Percentiles rank a stretch among this genome's conserved stretches.
These are phyloP conservation scores for Colletotrichum echinochloae DNA, from an alignment of 2,329 filamentous ascomycete species.

Conservation along the genomic window DNA sequence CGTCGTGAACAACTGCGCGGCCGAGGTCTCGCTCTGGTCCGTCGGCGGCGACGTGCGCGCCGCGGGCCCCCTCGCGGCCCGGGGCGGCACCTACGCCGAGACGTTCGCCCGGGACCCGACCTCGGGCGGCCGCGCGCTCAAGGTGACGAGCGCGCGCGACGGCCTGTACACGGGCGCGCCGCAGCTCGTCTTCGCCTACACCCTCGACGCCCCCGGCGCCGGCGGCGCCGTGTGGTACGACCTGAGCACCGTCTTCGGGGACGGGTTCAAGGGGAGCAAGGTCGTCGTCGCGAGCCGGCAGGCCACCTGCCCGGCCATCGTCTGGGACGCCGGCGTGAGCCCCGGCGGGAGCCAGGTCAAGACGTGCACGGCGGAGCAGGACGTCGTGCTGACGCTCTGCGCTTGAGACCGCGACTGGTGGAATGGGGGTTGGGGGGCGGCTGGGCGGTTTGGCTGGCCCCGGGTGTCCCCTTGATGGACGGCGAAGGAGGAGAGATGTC, in stretches of 20 bases:
- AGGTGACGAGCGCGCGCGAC: conserved; percentile 50
- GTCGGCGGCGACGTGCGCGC: conserved; percentile 49
- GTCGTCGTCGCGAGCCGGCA: conserved; percentile 48
- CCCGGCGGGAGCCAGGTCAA: conserved; percentile 54
- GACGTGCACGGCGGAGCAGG: conserved; percentile 48
- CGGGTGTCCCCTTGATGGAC: no score
- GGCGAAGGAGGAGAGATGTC: no score
- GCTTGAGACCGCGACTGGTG: conserved; percentile 29
- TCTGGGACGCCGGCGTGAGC: conserved; percentile 51
- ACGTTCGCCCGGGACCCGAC: conserved; percentile 50
- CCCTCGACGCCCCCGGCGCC: conserved; percentile 47
- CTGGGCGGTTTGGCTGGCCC: not conserved
- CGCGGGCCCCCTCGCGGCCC: conserved; percentile 45
- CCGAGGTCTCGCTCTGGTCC: conserved; percentile 54
- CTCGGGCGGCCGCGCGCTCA: conserved; percentile 55
- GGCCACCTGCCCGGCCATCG: conserved; percentile 50
- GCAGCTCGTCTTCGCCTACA: conserved; percentile 56
- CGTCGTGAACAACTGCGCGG: conserved; percentile 53
- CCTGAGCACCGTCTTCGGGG: conserved; percentile 55
- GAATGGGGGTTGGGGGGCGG: no score
- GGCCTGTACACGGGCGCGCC: conserved; percentile 55
- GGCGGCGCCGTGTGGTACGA: conserved; percentile 53
- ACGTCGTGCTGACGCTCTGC: conserved; percentile 53
- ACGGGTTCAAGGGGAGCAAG: conserved; percentile 51
- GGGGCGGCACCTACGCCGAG: conserved; percentile 49